Evolutionary conservation across 495 filamentous ascomycete species (phyloP), one percentile per base, ranked within the genome.

Genomic region (Penicillium samsonianum): DNA sequence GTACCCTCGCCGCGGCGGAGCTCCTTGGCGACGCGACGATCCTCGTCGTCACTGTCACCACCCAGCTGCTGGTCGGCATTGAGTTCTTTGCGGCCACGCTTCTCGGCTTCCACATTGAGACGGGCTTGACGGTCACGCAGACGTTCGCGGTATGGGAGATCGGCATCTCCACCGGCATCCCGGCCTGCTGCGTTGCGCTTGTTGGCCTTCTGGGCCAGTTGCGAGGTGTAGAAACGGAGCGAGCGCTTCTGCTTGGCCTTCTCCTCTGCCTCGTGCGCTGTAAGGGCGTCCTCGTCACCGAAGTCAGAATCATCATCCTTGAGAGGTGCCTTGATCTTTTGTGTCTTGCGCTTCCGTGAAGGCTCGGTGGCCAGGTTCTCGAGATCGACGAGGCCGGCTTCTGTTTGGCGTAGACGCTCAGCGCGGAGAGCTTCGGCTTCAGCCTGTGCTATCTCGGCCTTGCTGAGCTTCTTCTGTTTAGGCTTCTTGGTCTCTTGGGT

Each of bases 221-320:
- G 94, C 5, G 91, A 94, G 23, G 95, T 96, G 80, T 98, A 97
- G 76, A 98, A 98, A 52, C 90, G 87, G 38, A 98, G 84, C 58
- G 80, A 89, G 73, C 92, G 94, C 79, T 92, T 96, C 64, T 88
- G 87, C 47, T 80, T 78, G 4, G 85, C 89, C 74, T 98, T 98
- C 58, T 94, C 90, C 49, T 87, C 88, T 0, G 88, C 87, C 55
- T 90, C 87, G 26, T 78, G 71, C 2, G 81, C 71, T 19, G 82
- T 84, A 44, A 90, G 78, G 23, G 76, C 69, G 33, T 78, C 78
- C 63, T 87, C 85, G 49, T 90, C 88, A 55, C 85, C 87, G 43
- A 90, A 83, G 68, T 91, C 88, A 20, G 83, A 87, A 52, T 83
- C 78, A 31, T 70, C 77, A 40, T 77, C 65, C 63, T 76, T 70